Conservation (phyloP, 78 protist genomes). For the Isochrysis galbana region DNA sequence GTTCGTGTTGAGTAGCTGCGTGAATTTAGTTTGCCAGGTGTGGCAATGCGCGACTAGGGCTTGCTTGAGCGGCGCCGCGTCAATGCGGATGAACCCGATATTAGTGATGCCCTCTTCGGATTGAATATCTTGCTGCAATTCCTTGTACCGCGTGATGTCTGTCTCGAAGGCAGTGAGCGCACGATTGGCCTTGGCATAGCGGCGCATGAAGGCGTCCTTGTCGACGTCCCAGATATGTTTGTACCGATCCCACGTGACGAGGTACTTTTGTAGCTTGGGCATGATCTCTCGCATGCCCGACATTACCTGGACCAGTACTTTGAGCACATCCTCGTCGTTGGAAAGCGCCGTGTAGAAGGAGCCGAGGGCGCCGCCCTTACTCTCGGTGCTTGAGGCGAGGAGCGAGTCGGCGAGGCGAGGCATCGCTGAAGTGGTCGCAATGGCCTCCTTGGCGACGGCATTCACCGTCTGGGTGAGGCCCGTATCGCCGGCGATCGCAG, state of each 20-base stretch:
- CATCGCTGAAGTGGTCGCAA: slow-evolving; percentile 51
- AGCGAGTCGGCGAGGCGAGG: slow-evolving; percentile 25
- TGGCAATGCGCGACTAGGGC: too few relatives aligned
- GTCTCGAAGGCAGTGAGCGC: too few relatives aligned
- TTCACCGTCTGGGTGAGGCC: slow-evolving; percentile 40
- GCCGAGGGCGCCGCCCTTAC: not conserved
- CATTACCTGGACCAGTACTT: too few relatives aligned
- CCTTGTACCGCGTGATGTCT: not conserved
- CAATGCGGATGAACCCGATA: slow-evolving; percentile 61
- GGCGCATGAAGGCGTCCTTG: too few relatives aligned
- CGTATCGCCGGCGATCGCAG: slow-evolving; percentile 55
- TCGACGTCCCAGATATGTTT: slow-evolving; percentile 46
- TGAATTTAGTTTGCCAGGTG: too few relatives aligned
- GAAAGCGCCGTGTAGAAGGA: not conserved
- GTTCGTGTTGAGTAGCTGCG: too few relatives aligned
- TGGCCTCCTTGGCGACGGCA: slow-evolving; percentile 40
- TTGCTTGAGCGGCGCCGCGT: slow-evolving; percentile 30
- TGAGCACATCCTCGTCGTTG: too few relatives aligned
- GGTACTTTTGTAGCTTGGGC: slow-evolving; percentile 8
- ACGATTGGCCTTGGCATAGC: too few relatives aligned
- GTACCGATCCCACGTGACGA: slow-evolving; percentile 20
- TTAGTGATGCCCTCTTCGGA: not conserved
- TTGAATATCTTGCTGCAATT: not conserved
- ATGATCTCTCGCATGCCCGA: not conserved
- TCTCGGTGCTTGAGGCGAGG: slow-evolving; percentile 49